phyloP scores from a whole-genome alignment of 1,284 basidiomycete genomes.

The Pterulicium gracile region DNA sequence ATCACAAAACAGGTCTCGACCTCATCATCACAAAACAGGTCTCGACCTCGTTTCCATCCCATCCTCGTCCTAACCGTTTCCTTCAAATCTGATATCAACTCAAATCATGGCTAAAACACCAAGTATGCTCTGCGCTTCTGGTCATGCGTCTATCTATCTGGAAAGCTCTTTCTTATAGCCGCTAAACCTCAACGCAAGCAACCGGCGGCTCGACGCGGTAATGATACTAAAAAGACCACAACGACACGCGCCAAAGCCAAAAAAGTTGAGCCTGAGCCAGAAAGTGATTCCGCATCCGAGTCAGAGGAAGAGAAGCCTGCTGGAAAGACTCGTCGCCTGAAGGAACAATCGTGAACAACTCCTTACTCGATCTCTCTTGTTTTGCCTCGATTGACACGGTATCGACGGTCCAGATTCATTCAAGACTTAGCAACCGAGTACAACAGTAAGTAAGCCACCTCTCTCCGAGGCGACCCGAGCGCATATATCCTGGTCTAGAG shows the following conservation, averaged over 20 bases:
- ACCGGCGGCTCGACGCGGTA: neutral
- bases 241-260: neutral
- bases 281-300: neutral
- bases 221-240: neutral
- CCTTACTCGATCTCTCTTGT: too few relatives aligned
- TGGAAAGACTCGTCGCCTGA: neutral
- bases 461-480: neutral
- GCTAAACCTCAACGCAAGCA: neutral
- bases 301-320: neutral
- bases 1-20: too few relatives aligned
- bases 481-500: neutral
- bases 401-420: neutral
- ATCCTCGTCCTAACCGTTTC: too few relatives aligned
- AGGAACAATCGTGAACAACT: neutral
- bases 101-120: neutral
- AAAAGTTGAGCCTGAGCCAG: neutral
- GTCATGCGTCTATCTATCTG: neutral
- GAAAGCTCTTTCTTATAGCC: neutral
- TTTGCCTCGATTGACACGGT: neutral
- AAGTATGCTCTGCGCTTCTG: neutral
- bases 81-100: too few relatives aligned
- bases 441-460: neutral
- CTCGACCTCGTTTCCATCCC: too few relatives aligned
- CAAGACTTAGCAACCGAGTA: neutral
- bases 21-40: too few relatives aligned